Conservation (phyloP, 495 filamentous ascomycete species). For the Hamigera avellanea region DNA sequence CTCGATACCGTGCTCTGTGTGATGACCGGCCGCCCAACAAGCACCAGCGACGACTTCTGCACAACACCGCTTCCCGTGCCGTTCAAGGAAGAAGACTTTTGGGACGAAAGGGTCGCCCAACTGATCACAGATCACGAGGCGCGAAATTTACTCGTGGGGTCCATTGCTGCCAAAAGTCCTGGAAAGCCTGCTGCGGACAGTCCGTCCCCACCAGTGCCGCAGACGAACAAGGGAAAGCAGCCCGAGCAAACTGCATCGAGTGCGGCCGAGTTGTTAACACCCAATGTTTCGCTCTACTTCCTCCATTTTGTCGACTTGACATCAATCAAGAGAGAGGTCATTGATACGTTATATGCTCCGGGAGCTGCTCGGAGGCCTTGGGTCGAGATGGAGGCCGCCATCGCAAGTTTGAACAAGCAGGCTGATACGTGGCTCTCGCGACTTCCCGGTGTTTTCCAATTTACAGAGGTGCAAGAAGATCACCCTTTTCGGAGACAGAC, state of each 20-base stretch:
- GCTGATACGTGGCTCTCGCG: conserved; percentile 37
- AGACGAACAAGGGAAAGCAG: conserved; percentile 3
- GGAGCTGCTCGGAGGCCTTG: conserved; percentile 34
- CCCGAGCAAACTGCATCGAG: conserved; percentile 9
- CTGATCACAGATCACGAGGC: conserved; percentile 14
- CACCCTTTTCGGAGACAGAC: conserved; percentile 13
- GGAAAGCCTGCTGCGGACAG: neutral
- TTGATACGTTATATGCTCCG: conserved; percentile 43
- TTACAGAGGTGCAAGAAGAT: conserved; percentile 13
- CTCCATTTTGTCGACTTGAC: conserved; percentile 27
- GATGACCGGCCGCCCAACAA: conserved; percentile 50
- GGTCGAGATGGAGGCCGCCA: conserved; percentile 38
- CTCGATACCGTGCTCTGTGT: conserved; percentile 45
- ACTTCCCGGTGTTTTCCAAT: conserved; percentile 35
- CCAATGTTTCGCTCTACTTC: conserved; percentile 32
- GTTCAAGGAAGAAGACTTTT: conserved; percentile 37
- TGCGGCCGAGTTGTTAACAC: conserved; percentile 11
- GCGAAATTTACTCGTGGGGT: conserved; percentile 11
- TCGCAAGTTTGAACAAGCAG: conserved; percentile 30
- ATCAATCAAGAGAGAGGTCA: conserved; percentile 33
- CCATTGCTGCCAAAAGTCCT: conserved; percentile 6
- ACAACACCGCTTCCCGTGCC: conserved; percentile 42
- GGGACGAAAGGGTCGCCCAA: conserved; percentile 6
- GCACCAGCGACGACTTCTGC: conserved; percentile 40
- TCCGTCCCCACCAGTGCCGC: neutral